Evolutionary conservation across 2,329 filamentous ascomycete species (phyloP).

Genomic region (Diaporthe amygdali): DNA sequence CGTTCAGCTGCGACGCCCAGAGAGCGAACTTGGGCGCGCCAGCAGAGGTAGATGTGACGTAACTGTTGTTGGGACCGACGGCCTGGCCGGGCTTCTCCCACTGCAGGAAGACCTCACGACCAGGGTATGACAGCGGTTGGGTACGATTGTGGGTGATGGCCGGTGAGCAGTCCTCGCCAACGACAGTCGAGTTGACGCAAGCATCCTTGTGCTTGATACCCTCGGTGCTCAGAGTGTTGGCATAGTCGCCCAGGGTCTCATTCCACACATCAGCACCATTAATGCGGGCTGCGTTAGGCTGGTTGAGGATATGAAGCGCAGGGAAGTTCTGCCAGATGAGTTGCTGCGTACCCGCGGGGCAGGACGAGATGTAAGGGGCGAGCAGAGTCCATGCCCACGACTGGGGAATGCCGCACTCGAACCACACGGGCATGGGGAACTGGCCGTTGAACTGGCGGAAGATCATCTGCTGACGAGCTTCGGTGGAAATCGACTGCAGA

Average conservation of each 20-base stretch:
- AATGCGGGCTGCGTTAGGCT: slow-evolving; percentile 74
- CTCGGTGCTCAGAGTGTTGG: slow-evolving; percentile 58
- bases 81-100: slow-evolving; percentile 75
- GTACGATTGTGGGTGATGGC: slow-evolving; percentile 72
- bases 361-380: slow-evolving; percentile 80
- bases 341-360: slow-evolving; percentile 74
- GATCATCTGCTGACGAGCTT: slow-evolving; percentile 82
- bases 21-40: slow-evolving; percentile 68
- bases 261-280: slow-evolving; percentile 66
- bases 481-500: slow-evolving; percentile 76
- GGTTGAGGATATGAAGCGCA: slow-evolving; percentile 71
- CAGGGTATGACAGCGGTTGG: slow-evolving; percentile 75
- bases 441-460: slow-evolving; percentile 84
- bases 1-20: slow-evolving; percentile 79
- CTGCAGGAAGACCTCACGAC: slow-evolving; percentile 70
- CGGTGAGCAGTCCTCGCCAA: slow-evolving; percentile 63
- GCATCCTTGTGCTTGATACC: slow-evolving; percentile 49
- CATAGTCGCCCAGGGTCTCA: slow-evolving; percentile 67
- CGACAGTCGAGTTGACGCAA: slow-evolving; percentile 62
- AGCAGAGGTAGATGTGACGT: slow-evolving; percentile 69
- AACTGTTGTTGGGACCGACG: slow-evolving; percentile 83
- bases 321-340: slow-evolving; percentile 88
- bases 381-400: slow-evolving; percentile 85
- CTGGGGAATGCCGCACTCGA: slow-evolving; percentile 79
- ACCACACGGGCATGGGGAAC: slow-evolving; percentile 84